A percentile compares a stretch with the other conserved stretches of the same genome.
phyloP scores from a whole-genome alignment of 257 asterid genomes.

The Gentiana macrophylla region DNA sequence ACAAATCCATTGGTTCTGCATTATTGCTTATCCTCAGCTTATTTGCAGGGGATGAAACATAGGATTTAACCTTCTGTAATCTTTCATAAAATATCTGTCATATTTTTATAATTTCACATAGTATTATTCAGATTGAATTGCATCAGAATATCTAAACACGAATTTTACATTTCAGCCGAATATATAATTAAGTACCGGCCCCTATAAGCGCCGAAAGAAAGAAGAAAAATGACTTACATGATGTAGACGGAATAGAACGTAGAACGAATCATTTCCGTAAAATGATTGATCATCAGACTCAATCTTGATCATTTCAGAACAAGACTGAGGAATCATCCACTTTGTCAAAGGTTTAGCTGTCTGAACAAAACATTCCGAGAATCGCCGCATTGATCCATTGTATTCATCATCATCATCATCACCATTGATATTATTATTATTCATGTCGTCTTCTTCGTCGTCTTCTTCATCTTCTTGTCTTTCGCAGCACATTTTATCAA shows the following conservation, averaged over 20 bases:
- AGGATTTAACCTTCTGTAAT: slow-evolving; percentile 64
- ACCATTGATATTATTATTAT: slow-evolving; percentile 6
- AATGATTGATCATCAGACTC: slow-evolving; percentile 36
- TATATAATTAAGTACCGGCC: not conserved
- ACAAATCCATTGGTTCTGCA: slow-evolving; percentile 42
- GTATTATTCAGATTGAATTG: no score
- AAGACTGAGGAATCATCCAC: slow-evolving; percentile 18
- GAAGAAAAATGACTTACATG: slow-evolving; percentile 28
- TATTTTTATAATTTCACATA: not conserved
- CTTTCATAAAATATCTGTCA: slow-evolving; percentile 77
- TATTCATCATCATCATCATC: slow-evolving; percentile 58
- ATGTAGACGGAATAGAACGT: slow-evolving; percentile 79
- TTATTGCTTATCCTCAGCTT: slow-evolving; percentile 54
- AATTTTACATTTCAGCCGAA: not conserved
- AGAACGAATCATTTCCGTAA: slow-evolving; percentile 82
- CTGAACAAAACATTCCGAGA: slow-evolving; percentile 38
- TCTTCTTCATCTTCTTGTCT: slow-evolving; percentile 61
- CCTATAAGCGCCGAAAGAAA: not conserved
- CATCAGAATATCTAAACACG: no score
- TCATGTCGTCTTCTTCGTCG: slow-evolving; percentile 50
- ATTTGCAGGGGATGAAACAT: slow-evolving; percentile 61
- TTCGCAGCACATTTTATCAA: slow-evolving; percentile 26
- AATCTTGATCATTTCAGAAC: slow-evolving; percentile 13
- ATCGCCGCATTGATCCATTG: slow-evolving; percentile 14
- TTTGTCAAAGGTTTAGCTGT: slow-evolving; percentile 55